Conservation (phyloP, 2,329 filamentous ascomycete genomes). For the Aureobasidium melanogenum region DNA sequence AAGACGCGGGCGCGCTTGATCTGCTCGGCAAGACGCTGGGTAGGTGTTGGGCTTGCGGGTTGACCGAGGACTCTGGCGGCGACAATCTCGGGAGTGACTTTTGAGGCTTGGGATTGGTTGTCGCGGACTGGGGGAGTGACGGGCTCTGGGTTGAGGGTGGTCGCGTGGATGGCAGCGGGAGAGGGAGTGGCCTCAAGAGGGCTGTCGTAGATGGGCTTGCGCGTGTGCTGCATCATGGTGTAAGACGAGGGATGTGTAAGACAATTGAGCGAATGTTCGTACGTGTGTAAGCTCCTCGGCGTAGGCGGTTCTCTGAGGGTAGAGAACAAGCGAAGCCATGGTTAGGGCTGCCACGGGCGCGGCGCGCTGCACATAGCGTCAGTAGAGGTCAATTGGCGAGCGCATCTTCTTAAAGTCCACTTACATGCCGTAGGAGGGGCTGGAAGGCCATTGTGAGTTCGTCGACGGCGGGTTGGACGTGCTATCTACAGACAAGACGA, state of each 20-base stretch:
- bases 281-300: constrained; percentile 37
- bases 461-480: constrained; percentile 8
- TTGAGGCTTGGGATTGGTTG: constrained; percentile 22
- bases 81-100: constrained; percentile 22
- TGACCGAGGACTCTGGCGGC: constrained; percentile 21
- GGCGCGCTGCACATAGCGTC: constrained; percentile 35
- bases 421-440: constrained; percentile 45
- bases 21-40: constrained; percentile 77
- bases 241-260: not conserved
- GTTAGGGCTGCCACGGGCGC: constrained; percentile 39
- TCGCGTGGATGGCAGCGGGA: constrained; percentile 23
- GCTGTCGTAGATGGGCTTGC: constrained; percentile 72
- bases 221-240: constrained; percentile 22
- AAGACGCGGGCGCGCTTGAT: constrained; percentile 73
- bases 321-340: constrained; percentile 35
- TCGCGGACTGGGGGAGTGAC: constrained; percentile 44
- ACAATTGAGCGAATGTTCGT: not conserved
- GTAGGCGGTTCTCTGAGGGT: constrained; percentile 32
- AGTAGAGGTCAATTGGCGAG: constrained; percentile 12
- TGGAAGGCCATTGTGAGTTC: constrained; percentile 42
- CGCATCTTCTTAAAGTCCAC: constrained; percentile 10
- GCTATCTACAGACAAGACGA: not conserved
- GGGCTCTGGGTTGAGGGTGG: constrained; percentile 19
- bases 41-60: constrained; percentile 58
- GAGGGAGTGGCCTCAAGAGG: constrained; percentile 39